Evolutionary conservation across 2,329 filamentous ascomycete genomes (phyloP).

Genomic region (Sodiomyces alkalinus): DNA sequence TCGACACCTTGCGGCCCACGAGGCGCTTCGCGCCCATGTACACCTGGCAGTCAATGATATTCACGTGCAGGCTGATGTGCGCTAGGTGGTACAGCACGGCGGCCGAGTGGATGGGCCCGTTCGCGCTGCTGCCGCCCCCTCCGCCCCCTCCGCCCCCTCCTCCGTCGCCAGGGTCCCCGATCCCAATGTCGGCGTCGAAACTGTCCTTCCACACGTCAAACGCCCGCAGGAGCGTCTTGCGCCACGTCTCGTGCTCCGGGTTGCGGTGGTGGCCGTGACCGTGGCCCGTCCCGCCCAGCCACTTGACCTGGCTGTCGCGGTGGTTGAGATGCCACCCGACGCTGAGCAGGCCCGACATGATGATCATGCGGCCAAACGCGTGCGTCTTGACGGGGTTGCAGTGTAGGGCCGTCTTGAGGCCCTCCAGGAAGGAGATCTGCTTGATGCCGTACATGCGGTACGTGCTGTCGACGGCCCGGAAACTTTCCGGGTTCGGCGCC

Average conservation of each 20-base stretch:
- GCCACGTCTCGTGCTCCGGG: constrained; percentile 59
- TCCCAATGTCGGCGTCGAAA: constrained; percentile 55
- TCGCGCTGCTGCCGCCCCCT: too few species aligned
- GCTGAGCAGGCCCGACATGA: constrained; percentile 82
- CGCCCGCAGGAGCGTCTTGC: constrained; percentile 57
- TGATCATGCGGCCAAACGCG: constrained; percentile 73
- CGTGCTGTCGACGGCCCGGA: constrained; percentile 61
- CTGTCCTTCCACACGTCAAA: constrained; percentile 81
- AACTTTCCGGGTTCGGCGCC: constrained; percentile 61
- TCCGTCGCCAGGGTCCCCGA: constrained; percentile 14
- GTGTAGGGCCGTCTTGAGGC: constrained; percentile 69
- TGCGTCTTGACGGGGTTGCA: constrained; percentile 71
- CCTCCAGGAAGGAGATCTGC: constrained; percentile 68
- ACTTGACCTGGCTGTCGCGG: constrained; percentile 70
- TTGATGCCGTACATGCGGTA: constrained; percentile 67
- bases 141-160: too few species aligned
- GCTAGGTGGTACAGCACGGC: constrained; percentile 74
- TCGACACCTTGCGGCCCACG: constrained; percentile 63
- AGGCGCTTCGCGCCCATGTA: constrained; percentile 68
- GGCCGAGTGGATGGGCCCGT: constrained; percentile 58
- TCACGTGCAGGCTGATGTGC: constrained; percentile 78
- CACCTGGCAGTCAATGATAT: constrained; percentile 81
- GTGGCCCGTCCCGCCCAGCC: constrained; percentile 52
- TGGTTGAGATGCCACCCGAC: constrained; percentile 88
- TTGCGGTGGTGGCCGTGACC: too few species aligned